These are phyloP conservation scores for Chlorokybus atmophyticus DNA, from an alignment of 139 green algal genomes.

Conservation along the genomic window DNA sequence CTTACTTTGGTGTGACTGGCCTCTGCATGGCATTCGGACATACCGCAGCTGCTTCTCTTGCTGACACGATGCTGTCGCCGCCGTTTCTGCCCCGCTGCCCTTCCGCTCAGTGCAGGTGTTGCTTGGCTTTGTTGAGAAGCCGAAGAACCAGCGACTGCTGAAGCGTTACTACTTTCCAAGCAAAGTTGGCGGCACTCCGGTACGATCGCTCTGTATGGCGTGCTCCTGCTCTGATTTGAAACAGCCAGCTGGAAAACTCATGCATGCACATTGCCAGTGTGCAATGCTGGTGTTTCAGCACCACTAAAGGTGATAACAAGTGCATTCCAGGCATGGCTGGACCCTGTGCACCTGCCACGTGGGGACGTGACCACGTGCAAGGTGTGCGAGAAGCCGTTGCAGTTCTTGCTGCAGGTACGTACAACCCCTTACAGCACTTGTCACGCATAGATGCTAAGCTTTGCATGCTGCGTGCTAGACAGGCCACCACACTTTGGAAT, in stretches of 20 bases:
- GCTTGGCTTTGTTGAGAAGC: neutral
- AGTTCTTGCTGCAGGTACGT: constrained; percentile 9
- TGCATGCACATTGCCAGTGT: neutral
- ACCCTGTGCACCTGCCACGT: constrained; percentile 1
- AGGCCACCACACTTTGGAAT: neutral
- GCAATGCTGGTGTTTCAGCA: neutral
- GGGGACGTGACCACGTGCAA: neutral
- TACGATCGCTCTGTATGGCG: too few species aligned
- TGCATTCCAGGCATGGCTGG: constrained; percentile 9
- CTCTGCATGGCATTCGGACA: too few species aligned
- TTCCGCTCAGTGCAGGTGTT: too few species aligned
- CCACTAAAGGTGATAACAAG: neutral
- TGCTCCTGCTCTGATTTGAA: neutral
- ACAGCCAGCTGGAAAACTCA: neutral
- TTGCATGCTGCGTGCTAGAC: neutral
- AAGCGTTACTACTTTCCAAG: constrained; percentile 6
- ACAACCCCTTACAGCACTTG: too few species aligned
- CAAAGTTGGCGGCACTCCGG: constrained; percentile 10
- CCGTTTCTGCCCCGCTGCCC: too few species aligned
- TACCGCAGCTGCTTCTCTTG: too few species aligned
- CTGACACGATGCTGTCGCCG: too few species aligned
- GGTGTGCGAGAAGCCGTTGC: constrained; percentile 2
- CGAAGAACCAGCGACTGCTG: neutral
- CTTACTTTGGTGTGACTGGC: too few species aligned
- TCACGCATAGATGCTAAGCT: too few species aligned